Conservation (phyloP, 2,329 filamentous ascomycete species). For the Aspergillus niger region DNA sequence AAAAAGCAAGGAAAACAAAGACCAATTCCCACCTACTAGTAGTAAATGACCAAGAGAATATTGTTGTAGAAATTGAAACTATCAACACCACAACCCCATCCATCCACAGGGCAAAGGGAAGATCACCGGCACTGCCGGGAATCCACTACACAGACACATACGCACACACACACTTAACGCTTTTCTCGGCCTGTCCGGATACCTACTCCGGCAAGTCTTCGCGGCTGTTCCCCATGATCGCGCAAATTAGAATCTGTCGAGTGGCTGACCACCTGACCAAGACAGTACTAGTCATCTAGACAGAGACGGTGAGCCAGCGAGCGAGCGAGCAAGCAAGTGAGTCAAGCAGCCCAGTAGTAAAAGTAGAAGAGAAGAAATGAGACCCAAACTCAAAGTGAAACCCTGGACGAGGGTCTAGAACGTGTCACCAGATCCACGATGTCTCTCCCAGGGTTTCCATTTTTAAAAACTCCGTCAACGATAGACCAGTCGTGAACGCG, state of each 20-base stretch:
- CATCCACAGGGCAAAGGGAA: background rate
- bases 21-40: background rate
- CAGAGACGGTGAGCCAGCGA: background rate
- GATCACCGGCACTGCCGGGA: background rate
- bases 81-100: background rate
- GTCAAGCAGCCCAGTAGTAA: background rate
- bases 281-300: background rate
- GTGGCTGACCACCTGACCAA: no score
- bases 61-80: background rate
- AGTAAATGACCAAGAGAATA: background rate
- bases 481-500: background rate
- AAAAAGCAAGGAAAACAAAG: background rate
- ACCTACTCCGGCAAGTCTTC: background rate
- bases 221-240: no score
- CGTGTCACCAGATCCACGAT: slow-evolving; percentile 3
- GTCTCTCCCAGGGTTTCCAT: background rate
- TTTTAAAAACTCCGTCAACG: background rate
- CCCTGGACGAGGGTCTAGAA: slow-evolving; percentile 1
- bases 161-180: background rate
- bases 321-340: background rate
- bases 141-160: background rate
- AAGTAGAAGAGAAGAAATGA: background rate
- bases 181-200: background rate
- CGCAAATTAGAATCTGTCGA: no score
- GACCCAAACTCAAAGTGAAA: background rate